Conservation (phyloP, 1,284 basidiomycete genomes). For the Mycena citricolor region DNA sequence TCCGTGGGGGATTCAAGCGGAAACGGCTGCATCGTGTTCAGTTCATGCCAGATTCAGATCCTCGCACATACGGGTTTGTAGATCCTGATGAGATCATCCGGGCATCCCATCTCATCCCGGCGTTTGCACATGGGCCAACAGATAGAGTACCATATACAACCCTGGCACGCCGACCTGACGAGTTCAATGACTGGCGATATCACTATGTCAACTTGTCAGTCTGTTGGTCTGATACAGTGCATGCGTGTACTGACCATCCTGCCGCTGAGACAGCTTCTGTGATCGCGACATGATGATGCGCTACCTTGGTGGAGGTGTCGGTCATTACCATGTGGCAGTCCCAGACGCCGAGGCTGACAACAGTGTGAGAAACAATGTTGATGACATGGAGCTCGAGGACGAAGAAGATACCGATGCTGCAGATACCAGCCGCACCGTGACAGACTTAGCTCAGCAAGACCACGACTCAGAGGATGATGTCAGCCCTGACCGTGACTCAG, state of each 20-base stretch:
- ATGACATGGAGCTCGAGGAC: conserved; percentile 5
- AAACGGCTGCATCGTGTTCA: conserved; percentile 24
- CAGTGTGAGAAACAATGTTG: not conserved
- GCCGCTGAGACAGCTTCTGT: conserved; percentile 11
- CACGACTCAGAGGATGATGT: not conserved
- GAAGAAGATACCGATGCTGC: not conserved
- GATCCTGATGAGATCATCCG: conserved; percentile 30
- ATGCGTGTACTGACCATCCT: not conserved
- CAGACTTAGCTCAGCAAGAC: not conserved
- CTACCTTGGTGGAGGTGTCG: conserved; percentile 13
- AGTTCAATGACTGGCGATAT: conserved; percentile 10
- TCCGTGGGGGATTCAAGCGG: conserved; percentile 19
- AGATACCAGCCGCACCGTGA: not conserved
- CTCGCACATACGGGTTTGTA: conserved; percentile 29
- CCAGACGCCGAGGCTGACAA: conserved; percentile 1
- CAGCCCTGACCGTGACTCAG: not conserved
- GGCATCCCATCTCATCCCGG: conserved; percentile 29
- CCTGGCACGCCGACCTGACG: conserved; percentile 1
- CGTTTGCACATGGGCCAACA: conserved; percentile 22
- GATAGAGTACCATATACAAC: not conserved
- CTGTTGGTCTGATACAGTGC: not conserved
- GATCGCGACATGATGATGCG: conserved; percentile 23
- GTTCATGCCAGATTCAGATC: conserved; percentile 21
- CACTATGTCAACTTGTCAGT: conserved; percentile 15
- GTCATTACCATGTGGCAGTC: conserved; percentile 7